Evolutionary conservation across 495 filamentous ascomycete genomes (phyloP), one percentile per base, ranked within the genome.

Genomic region (Talaromyces liani): DNA sequence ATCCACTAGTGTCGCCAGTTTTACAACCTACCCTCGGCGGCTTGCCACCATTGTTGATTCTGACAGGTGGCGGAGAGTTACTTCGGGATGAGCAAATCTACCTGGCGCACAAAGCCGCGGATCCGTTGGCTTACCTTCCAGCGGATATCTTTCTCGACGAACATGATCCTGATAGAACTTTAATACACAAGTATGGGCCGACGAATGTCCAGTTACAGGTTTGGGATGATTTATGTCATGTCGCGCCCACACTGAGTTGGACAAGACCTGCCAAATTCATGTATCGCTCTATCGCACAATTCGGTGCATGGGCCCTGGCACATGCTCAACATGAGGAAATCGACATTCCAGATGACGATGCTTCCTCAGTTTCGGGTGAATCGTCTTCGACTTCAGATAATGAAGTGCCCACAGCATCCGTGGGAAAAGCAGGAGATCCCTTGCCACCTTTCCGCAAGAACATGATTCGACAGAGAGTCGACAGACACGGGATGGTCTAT

Each of bases 191-290:
- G 45, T 94, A 88, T 69, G 82, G 84, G 36, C 89, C 91, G 2
- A 98, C 93, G 0, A 87, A 96, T 69, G 93, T 98, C 8, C 92
- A 96, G 71, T 79, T 98, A n/a, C 93, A 98, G 72, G 88, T 98
- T 6, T 97, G 93, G 91, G 93, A 97, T 33, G 86, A 96, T 69
- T 77, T 96, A 18, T 98, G 93, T 60, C 93, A 98, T 70, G 93
- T 96, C 12, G 90, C 88, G 2, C 90, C 92, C 5, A 95, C 92
- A 1, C 78, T 98, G 12, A 93, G 90, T 71, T 98, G 93, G 69
- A 97, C 93, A 0, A 80, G 86, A n/a, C 93, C 93, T 1, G 93
- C 93, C 9, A 98, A 97, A 68, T 90, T 89, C 70, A 96, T 97
- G 91, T 97, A 89, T 71, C 84, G 91, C 24, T 87, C 88, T 7